A percentile compares a stretch with the other conserved stretches of the same genome.
phyloP scores from a whole-genome alignment of 2,329 filamentous ascomycete species.

The Xylaria sp. region DNA sequence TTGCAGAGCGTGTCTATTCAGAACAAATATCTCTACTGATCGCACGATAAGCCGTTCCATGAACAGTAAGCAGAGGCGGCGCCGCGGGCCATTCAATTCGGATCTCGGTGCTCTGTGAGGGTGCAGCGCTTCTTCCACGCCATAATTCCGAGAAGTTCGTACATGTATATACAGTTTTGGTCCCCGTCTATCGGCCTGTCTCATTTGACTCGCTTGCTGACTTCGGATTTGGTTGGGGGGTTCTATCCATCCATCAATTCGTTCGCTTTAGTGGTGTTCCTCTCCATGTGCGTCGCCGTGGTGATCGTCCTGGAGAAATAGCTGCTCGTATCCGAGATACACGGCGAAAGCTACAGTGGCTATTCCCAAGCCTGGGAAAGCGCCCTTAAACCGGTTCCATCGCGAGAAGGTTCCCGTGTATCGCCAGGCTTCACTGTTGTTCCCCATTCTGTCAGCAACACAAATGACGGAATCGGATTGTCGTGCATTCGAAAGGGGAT shows the following conservation, averaged over 20 bases:
- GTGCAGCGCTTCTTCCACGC: slow-evolving; percentile 14
- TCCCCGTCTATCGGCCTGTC: slow-evolving; percentile 19
- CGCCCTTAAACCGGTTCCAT: slow-evolving; percentile 86
- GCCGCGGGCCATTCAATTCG: not conserved
- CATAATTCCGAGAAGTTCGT: slow-evolving; percentile 15
- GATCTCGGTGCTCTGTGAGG: slow-evolving; percentile 4
- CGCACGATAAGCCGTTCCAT: slow-evolving; percentile 10
- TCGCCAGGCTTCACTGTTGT: slow-evolving; percentile 87
- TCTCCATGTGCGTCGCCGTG: slow-evolving; percentile 66
- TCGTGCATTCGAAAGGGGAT: not conserved
- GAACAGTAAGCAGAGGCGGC: slow-evolving; percentile 1
- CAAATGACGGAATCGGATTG: not conserved
- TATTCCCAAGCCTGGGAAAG: slow-evolving; percentile 91
- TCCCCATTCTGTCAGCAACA: slow-evolving; percentile 16
- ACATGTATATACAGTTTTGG: slow-evolving; percentile 34
- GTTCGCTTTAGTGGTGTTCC: slow-evolving; percentile 63
- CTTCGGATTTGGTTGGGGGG: not conserved
- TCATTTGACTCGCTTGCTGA: not conserved
- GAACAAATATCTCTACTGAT: slow-evolving; percentile 6
- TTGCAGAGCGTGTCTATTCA: slow-evolving; percentile 13
- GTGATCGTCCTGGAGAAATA: slow-evolving; percentile 81
- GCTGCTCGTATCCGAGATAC: slow-evolving; percentile 90
- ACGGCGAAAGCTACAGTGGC: slow-evolving; percentile 89
- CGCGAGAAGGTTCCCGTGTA: slow-evolving; percentile 90
- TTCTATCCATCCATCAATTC: slow-evolving; percentile 1